Conservation (phyloP, 2,329 filamentous ascomycete genomes). For the Chaetothyriales sp. region DNA sequence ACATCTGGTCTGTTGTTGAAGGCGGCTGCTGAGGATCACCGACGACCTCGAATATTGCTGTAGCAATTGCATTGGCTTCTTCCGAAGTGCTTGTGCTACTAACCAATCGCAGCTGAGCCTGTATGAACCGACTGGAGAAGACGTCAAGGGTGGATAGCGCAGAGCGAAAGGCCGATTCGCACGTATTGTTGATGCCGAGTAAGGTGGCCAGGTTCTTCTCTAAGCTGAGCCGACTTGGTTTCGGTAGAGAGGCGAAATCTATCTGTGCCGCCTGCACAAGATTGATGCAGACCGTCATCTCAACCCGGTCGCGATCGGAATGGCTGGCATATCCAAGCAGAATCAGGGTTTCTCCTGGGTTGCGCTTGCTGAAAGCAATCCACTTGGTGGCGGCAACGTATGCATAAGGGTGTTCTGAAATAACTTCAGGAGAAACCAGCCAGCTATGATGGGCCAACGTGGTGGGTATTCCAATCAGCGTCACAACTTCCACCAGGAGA, state of each 20-base stretch:
- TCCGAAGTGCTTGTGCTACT: not conserved
- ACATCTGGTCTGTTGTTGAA: not conserved
- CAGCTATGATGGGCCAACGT: not conserved
- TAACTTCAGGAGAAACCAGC: not conserved
- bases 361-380: not conserved
- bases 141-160: constrained; percentile 19
- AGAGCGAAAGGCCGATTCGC: constrained; percentile 18
- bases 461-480: not conserved
- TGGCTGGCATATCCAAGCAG: not conserved
- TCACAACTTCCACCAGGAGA: constrained; percentile 21
- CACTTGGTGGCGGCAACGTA: not conserved
- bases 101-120: constrained; percentile 2
- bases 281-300: not conserved
- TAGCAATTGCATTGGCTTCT: not conserved
- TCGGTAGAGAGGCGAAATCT: not conserved
- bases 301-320: not conserved
- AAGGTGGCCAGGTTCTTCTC: not conserved
- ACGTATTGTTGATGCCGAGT: constrained; percentile 11
- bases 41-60: not conserved
- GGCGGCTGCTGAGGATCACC: not conserved
- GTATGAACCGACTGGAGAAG: constrained; percentile 11
- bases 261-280: constrained; percentile 4
- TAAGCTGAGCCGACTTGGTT: not conserved
- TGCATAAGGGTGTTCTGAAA: not conserved
- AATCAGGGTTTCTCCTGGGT: not conserved